These are phyloP conservation scores for Citrus cavaleriei DNA, from an alignment of 345 rosid genomes.

Conservation along the genomic window DNA sequence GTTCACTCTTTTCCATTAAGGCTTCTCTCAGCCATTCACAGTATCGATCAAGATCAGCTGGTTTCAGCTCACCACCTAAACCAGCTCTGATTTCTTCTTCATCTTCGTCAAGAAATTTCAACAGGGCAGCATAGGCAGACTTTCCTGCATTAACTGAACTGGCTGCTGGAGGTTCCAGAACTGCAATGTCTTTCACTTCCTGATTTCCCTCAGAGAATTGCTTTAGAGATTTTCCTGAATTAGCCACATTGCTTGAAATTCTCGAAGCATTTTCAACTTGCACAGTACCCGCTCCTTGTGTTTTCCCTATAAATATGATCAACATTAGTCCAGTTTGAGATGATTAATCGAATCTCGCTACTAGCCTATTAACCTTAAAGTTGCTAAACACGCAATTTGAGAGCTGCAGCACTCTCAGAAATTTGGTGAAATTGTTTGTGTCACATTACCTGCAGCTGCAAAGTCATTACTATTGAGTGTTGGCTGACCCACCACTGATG, in stretches of 20 bases:
- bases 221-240: neutral
- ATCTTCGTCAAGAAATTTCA: slow-evolving; percentile 15
- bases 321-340: too few relatives aligned
- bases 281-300: neutral
- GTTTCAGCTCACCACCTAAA: neutral
- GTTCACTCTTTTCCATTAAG: neutral
- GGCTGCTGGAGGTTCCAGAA: neutral
- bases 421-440: neutral
- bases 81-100: neutral
- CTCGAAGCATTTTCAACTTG: neutral
- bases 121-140: neutral
- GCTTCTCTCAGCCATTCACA: slow-evolving; percentile 13
- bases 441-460: slow-evolving; percentile 6
- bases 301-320: neutral
- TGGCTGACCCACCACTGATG: neutral
- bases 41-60: slow-evolving; percentile 20
- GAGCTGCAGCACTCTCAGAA: neutral
- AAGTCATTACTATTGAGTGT: neutral
- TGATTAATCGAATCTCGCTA: neutral
- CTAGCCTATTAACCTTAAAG: neutral
- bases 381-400: neutral
- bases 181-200: neutral
- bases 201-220: neutral
- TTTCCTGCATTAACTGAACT: neutral
- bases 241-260: neutral